phyloP scores from a whole-genome alignment of 768 basidiomycete genomes.

The Mrakia gelida region DNA sequence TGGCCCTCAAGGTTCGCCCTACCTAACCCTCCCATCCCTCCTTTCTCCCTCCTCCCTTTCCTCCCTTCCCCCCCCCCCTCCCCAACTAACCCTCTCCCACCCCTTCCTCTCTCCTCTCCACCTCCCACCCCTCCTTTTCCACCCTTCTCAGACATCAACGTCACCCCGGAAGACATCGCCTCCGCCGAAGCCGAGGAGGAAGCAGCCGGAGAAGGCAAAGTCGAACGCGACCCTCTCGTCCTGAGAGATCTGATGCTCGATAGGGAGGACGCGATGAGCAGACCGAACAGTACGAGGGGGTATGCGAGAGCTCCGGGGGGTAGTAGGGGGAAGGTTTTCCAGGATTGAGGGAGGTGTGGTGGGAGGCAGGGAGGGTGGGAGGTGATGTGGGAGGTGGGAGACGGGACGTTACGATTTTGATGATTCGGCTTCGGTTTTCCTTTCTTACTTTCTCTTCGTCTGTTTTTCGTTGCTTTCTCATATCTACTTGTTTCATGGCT shows the following conservation, averaged over 20 bases:
- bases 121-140: neutral
- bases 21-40: too few relatives aligned
- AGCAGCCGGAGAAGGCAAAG: neutral
- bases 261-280: neutral
- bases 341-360: neutral
- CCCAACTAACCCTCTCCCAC: neutral
- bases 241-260: neutral
- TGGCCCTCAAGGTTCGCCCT: slow-evolving; percentile 2
- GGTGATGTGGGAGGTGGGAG: too few relatives aligned
- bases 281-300: neutral
- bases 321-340: too few relatives aligned
- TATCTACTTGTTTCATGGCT: too few relatives aligned
- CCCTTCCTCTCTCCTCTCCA: neutral
- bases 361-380: neutral
- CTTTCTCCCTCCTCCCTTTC: too few relatives aligned
- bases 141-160: neutral
- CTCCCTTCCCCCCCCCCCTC: neutral
- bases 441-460: too few relatives aligned
- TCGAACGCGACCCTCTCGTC: neutral
- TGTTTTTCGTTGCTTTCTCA: too few relatives aligned
- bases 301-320: neutral
- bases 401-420: neutral
- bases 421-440: too few relatives aligned
- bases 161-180: slow-evolving; percentile 2
- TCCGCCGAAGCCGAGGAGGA: slow-evolving; percentile 1